Conservation (phyloP, 2,329 filamentous ascomycete genomes). For the Amylocarpus encephaloides region DNA sequence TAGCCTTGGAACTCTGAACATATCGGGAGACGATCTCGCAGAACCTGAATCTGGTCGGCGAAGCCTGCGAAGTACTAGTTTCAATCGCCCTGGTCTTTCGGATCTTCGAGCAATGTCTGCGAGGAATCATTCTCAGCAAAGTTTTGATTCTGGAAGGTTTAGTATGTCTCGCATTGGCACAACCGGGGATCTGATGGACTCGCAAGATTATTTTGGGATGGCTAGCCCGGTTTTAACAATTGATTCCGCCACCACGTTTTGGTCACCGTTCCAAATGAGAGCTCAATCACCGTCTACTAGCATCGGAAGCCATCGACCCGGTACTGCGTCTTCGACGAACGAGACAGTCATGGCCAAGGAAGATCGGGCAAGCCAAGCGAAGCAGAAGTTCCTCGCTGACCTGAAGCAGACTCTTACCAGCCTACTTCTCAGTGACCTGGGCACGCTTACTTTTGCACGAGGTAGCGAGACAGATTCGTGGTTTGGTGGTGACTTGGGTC, state of each 20-base stretch:
- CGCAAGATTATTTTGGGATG: conserved; percentile 63
- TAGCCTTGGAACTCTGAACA: conserved; percentile 40
- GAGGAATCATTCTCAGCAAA: conserved; percentile 62
- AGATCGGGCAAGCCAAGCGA: conserved; percentile 56
- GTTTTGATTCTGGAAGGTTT: conserved; percentile 63
- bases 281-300: conserved; percentile 58
- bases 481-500: conserved; percentile 61
- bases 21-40: conserved; percentile 38
- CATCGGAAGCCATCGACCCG: conserved; percentile 54
- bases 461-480: conserved; percentile 91
- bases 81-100: conserved; percentile 43
- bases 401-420: conserved; percentile 76
- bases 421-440: conserved; percentile 81
- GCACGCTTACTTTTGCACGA: conserved; percentile 71
- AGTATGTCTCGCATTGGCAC: conserved; percentile 46
- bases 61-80: conserved; percentile 37
- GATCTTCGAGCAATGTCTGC: conserved; percentile 53
- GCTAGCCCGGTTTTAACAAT: conserved; percentile 64
- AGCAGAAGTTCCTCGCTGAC: conserved; percentile 69
- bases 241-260: conserved; percentile 75
- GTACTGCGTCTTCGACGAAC: conserved; percentile 60
- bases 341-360: conserved; percentile 57
- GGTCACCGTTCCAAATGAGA: conserved; percentile 74
- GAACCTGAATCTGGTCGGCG: conserved; percentile 25
- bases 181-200: conserved; percentile 57